Conservation (phyloP, 352 stramenopile genomes). For the Plasmopara viticola region DNA sequence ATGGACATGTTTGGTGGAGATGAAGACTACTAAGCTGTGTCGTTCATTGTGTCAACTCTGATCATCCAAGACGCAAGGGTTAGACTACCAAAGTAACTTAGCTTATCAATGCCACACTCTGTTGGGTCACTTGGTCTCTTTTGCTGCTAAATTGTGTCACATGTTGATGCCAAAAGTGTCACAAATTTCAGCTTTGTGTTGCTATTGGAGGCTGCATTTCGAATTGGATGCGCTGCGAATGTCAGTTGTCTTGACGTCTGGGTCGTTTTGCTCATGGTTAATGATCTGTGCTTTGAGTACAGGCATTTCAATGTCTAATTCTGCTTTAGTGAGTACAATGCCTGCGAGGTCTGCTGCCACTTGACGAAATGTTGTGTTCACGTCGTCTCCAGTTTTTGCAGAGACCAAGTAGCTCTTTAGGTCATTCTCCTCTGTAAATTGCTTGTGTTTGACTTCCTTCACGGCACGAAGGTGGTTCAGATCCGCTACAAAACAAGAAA, state of each 20-base stretch:
- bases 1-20: slow-evolving; percentile 88
- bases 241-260: slow-evolving; percentile 77
- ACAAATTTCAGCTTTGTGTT: not conserved
- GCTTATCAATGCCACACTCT: slow-evolving; percentile 75
- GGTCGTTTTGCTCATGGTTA: slow-evolving; percentile 89
- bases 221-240: slow-evolving; percentile 35
- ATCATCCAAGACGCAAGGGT: not conserved
- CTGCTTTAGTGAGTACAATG: slow-evolving; percentile 73
- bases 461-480: slow-evolving; percentile 89
- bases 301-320: slow-evolving; percentile 78
- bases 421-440: slow-evolving; percentile 92
- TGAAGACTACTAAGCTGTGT: slow-evolving; percentile 75
- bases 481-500: slow-evolving; percentile 45
- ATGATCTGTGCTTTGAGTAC: slow-evolving; percentile 90
- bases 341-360: slow-evolving; percentile 79
- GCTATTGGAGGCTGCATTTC: slow-evolving; percentile 56
- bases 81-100: slow-evolving; percentile 40
- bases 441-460: slow-evolving; percentile 83
- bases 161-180: not conserved
- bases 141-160: slow-evolving; percentile 1
- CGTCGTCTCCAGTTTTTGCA: slow-evolving; percentile 90
- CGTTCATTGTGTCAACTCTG: slow-evolving; percentile 6
- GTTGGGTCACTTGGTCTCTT: slow-evolving; percentile 25
- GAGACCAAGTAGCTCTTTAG: slow-evolving; percentile 90
- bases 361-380: slow-evolving; percentile 84